Percentiles rank a stretch among this genome's conserved stretches.
These are phyloP conservation scores for Phalaenopsis equestris DNA, from an alignment of 106 monocot genomes.

Conservation along the genomic window DNA sequence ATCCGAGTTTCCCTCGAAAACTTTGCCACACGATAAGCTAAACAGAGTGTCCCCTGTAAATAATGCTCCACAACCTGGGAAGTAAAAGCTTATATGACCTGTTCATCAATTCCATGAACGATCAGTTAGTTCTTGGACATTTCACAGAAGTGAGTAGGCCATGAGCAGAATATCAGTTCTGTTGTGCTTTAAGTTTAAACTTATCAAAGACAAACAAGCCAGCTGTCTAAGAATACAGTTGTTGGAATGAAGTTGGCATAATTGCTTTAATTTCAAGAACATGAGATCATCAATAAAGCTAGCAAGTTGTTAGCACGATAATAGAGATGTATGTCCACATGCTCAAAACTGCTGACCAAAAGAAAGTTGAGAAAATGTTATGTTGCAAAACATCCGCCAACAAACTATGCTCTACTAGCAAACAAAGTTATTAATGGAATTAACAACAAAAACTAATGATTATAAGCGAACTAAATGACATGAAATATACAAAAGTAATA, in stretches of 20 bases:
- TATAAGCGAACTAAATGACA: too few species aligned
- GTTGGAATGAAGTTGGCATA: background rate
- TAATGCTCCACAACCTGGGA: constrained; percentile 73
- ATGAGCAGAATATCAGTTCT: background rate
- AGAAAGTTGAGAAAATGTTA: background rate
- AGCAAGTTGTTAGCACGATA: background rate
- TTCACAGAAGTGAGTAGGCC: background rate
- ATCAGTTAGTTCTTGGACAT: constrained; percentile 1
- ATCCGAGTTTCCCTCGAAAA: constrained; percentile 87
- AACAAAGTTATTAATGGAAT: too few species aligned
- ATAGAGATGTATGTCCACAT: background rate
- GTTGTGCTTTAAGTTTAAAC: background rate
- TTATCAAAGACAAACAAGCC: background rate
- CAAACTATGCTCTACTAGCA: too few species aligned
- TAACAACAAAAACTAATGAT: too few species aligned
- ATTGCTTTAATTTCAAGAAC: background rate
- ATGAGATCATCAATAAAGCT: background rate
- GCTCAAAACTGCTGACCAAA: background rate
- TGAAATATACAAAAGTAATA: too few species aligned
- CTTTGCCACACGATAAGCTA: constrained; percentile 95
- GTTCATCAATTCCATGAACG: constrained; percentile 14
- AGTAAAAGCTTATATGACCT: constrained; percentile 94
- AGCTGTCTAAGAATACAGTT: background rate
- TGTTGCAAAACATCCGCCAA: too few species aligned
- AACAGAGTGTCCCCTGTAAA: constrained; percentile 96